phyloP scores from a whole-genome alignment of 1,284 basidiomycete genomes.

The Somion occarium region DNA sequence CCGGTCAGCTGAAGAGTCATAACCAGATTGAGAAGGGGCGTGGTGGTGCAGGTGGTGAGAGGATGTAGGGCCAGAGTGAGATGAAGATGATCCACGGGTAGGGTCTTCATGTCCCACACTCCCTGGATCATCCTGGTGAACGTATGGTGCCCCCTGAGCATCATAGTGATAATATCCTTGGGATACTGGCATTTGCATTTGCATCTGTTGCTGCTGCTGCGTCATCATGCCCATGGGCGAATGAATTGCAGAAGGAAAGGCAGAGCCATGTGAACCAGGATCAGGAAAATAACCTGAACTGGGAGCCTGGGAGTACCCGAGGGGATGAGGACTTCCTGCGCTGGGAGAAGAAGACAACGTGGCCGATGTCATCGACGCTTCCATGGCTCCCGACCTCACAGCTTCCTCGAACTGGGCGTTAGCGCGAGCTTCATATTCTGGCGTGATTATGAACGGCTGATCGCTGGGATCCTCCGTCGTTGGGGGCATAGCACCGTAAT shows the following conservation, averaged over 20 bases:
- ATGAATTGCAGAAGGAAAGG: background rate
- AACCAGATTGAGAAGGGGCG: background rate
- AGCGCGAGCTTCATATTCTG: slow-evolving; percentile 27
- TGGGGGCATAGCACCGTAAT: background rate
- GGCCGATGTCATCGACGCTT: slow-evolving; percentile 14
- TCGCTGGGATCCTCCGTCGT: slow-evolving; percentile 20
- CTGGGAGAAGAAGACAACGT: slow-evolving; percentile 6
- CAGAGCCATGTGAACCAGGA: background rate
- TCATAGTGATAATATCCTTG: background rate
- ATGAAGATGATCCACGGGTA: background rate
- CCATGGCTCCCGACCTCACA: slow-evolving; percentile 25
- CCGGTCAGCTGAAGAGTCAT: background rate
- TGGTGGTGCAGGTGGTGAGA: background rate
- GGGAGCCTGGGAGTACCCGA: background rate
- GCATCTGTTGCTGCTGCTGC: background rate
- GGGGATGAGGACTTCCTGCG: background rate
- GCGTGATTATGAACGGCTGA: slow-evolving; percentile 28
- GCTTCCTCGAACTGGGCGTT: slow-evolving; percentile 25
- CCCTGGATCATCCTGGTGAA: background rate
- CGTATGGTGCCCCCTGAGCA: background rate
- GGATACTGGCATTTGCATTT: background rate
- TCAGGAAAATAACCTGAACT: background rate
- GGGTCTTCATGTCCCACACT: background rate
- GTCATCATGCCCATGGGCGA: background rate
- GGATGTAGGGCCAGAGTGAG: background rate